Evolutionary conservation across 1,139 yeast genomes (phyloP).

Genomic region (Suhomyces choctaworum): DNA sequence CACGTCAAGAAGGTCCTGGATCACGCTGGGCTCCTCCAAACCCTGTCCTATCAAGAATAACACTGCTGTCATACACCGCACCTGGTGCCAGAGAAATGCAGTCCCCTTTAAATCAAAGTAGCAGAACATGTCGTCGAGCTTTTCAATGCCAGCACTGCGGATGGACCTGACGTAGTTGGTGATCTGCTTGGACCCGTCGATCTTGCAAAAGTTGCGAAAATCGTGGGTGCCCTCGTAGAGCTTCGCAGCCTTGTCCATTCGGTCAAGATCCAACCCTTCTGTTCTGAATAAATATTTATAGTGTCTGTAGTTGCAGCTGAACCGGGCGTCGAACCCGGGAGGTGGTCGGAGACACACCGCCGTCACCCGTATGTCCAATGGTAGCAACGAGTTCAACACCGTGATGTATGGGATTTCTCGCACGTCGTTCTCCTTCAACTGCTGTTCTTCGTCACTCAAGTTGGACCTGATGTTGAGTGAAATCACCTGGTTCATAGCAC

Average conservation of each 20-base stretch:
- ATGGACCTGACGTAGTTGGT: slow-evolving; percentile 68
- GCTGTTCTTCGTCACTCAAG: slow-evolving; percentile 57
- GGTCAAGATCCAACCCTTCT: slow-evolving; percentile 55
- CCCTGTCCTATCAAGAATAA: slow-evolving; percentile 79
- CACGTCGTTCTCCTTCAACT: slow-evolving; percentile 53
- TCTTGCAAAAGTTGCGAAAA: slow-evolving; percentile 89
- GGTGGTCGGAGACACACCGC: slow-evolving; percentile 85
- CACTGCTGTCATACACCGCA: slow-evolving; percentile 89
- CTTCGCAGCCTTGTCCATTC: slow-evolving; percentile 71
- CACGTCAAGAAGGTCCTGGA: slow-evolving; percentile 60
- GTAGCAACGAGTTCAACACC: slow-evolving; percentile 74
- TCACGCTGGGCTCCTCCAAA: slow-evolving; percentile 60
- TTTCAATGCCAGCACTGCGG: slow-evolving; percentile 49
- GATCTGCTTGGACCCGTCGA: slow-evolving; percentile 92
- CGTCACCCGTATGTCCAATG: slow-evolving; percentile 80
- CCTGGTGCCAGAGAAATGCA: slow-evolving; percentile 98
- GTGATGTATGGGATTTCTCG: slow-evolving; percentile 76
- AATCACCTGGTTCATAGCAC: slow-evolving; percentile 95
- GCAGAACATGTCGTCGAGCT: slow-evolving; percentile 47
- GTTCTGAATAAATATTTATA: slow-evolving; percentile 75
- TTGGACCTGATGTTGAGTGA: slow-evolving; percentile 75
- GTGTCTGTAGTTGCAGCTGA: slow-evolving; percentile 81
- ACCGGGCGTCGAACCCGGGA: slow-evolving; percentile 81
- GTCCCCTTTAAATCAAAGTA: slow-evolving; percentile 81
- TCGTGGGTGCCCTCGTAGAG: slow-evolving; percentile 77